Evolutionary conservation across 306 rosid species (phyloP), one percentile per base, ranked within the genome.

Genomic region (Gillenia trifoliata): DNA sequence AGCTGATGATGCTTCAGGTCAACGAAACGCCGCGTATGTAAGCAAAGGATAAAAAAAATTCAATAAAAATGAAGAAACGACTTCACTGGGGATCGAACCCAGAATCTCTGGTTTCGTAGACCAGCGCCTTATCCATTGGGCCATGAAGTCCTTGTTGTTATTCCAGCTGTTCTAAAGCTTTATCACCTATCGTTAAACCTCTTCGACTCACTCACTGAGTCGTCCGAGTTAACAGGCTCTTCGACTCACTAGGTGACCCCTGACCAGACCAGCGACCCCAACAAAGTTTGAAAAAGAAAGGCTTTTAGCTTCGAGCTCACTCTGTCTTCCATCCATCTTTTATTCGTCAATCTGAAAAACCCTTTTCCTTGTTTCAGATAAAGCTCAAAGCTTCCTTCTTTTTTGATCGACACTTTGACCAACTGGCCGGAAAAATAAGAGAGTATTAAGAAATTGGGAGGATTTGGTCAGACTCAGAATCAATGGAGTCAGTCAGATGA

Each of bases 71-170:
- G 17, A 11, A 0, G 8, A 26, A 0, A 1, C 85, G 87, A 82
- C 85, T 87, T 86, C 73, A 78, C 78, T 85, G 83, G 89, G 96
- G 93, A 93, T 93, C 93, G 90, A 93, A 90, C 95, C 91, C 91
- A 85, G 95, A 87, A 82, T 90, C 93, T 90, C 95, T 85, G 88
- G 88, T 89, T 93, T 74, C 90, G 91, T 85, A 89, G 93, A 88
- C 89, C 92, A 84, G 92, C 93, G 86, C 92, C 97, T 89, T 88
- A 89, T 93, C 98, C 97, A 88, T 88, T 89, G 88, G 90, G 83
- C 86, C 88, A 82, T 78, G 81, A 82, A 84, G 86, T 84, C 83
- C 9, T 8, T 7, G 61, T 0, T 50, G 29, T 63, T 1, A 4
- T 20, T 17, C 3, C 0, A 50, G 3, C 19, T 45, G 0, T 2